Conservation (phyloP, 2,329 filamentous ascomycete genomes). For the Trichoderma sp. region DNA sequence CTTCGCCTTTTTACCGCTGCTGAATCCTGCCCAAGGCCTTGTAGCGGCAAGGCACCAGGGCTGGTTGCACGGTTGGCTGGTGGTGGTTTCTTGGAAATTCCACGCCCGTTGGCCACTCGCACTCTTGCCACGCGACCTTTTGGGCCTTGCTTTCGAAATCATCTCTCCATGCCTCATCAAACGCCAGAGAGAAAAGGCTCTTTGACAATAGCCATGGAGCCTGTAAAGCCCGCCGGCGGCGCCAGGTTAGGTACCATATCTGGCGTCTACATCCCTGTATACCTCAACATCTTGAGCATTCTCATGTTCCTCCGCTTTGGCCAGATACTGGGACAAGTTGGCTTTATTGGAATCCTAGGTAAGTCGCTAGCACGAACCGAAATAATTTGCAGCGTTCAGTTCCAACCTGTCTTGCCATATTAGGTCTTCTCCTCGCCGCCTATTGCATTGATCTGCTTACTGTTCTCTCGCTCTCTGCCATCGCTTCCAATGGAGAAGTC, state of each 20-base stretch:
- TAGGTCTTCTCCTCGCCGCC: slow-evolving; percentile 73
- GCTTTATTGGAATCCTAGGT: slow-evolving; percentile 80
- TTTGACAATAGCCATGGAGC: slow-evolving; percentile 40
- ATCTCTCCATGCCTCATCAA: slow-evolving; percentile 25
- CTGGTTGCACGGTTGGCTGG: not conserved
- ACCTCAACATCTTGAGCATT: slow-evolving; percentile 85
- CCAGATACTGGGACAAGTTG: slow-evolving; percentile 79
- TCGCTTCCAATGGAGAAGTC: slow-evolving; percentile 88
- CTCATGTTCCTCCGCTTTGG: slow-evolving; percentile 92
- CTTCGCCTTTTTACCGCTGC: not conserved
- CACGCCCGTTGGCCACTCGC: not conserved
- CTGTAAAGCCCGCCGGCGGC: slow-evolving; percentile 39
- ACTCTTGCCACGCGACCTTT: not conserved
- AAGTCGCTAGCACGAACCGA: slow-evolving; percentile 36
- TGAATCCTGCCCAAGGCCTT: not conserved
- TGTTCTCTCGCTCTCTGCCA: slow-evolving; percentile 82
- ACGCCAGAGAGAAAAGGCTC: slow-evolving; percentile 29
- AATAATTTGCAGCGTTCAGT: not conserved
- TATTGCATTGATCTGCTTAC: slow-evolving; percentile 84
- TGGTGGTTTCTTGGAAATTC: not conserved
- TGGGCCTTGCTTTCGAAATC: not conserved
- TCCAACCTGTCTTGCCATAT: not conserved
- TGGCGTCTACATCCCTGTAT: slow-evolving; percentile 86
- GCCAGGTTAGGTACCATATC: slow-evolving; percentile 76
- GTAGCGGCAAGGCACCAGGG: not conserved